Evolutionary conservation across 192 early-diverging fungal species (phyloP), one percentile per base, ranked within the genome.

Genomic region (Kickxella alabastrina): DNA sequence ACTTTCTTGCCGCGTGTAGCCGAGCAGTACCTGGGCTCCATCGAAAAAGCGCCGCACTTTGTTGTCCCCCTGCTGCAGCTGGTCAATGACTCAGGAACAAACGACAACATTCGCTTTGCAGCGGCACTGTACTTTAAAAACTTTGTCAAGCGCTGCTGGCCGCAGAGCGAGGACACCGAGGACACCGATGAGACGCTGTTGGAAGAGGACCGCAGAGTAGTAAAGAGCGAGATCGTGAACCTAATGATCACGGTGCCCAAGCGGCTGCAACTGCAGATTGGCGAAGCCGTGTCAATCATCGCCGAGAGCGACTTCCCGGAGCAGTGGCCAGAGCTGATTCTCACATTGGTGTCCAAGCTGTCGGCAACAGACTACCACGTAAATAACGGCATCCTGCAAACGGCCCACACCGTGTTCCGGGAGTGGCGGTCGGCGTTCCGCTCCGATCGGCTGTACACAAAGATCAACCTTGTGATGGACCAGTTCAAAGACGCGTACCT

Each of bases 101-200:
- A 89, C 58, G 57, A 45, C 17, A 80, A 75, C 27, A 70, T 90
- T 4, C 83, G 90, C 37, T 85, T 92, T 57, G 83, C 93, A 4
- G 89, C 84, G 5, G 81, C 89, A 17, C 68, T 99, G 42, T 87
- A 90, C 55, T 98, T 99, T 75, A 99, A 99, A 77, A 99, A 99
- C 72, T 93, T 85, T 78, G 78, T 98, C 58, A 90, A 91, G 55
- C 82, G 86, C 54, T 68, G 87, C 57, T 99, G 97, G 97, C 54
- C 61, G 37, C 59, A 62, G 54, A 31, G 57, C 62, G 73, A 76
- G 43, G 58, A 78, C 29, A 22, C 48, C 10, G 64, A 62, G 37
- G n/a, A n/a, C n/a, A n/a, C n/a, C n/a, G n/a, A n/a, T n/a, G 66
- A 75, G n/a, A 57, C 46, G 13, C 45, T 78, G 10, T n/a, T 57